Conservation (phyloP, 768 basidiomycete species). For the Lepiota brunneoincarnata region DNA sequence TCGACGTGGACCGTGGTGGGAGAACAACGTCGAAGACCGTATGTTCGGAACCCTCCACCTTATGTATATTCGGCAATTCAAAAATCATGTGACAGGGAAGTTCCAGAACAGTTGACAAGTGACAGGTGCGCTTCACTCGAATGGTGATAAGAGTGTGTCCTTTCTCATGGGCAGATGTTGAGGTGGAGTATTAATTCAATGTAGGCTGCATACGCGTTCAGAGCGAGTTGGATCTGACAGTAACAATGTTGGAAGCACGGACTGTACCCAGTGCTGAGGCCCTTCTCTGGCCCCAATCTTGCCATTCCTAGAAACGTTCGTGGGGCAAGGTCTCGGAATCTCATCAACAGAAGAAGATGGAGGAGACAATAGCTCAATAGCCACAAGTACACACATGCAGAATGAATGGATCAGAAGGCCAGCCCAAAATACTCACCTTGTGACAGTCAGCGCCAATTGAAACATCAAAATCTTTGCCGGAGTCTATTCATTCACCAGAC, state of each 20-base stretch:
- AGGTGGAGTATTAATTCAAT: neutral
- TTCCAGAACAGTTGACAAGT: slow-evolving; percentile 11
- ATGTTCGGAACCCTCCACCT: slow-evolving; percentile 21
- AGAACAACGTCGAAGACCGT: slow-evolving; percentile 13
- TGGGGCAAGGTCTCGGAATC: no score
- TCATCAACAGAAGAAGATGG: no score
- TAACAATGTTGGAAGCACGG: neutral
- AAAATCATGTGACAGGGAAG: slow-evolving; percentile 12
- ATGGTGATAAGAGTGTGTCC: slow-evolving; percentile 1
- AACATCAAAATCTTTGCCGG: no score
- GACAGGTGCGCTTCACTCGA: neutral
- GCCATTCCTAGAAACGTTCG: no score
- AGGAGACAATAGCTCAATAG: no score
- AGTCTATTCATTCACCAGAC: no score
- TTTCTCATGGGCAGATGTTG: neutral
- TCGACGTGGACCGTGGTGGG: slow-evolving; percentile 17
- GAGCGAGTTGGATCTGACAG: neutral
- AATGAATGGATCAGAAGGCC: no score
- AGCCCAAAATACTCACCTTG: no score
- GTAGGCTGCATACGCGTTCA: neutral
- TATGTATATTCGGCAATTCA: slow-evolving; percentile 18
- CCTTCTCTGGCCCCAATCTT: no score
- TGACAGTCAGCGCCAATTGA: no score
- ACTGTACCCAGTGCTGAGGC: neutral
- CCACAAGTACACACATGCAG: no score